Percentiles rank a stretch among this genome's conserved stretches.
These are phyloP conservation scores for Santalum album DNA, from an alignment of 164 flowering plant genomes.

Conservation along the genomic window DNA sequence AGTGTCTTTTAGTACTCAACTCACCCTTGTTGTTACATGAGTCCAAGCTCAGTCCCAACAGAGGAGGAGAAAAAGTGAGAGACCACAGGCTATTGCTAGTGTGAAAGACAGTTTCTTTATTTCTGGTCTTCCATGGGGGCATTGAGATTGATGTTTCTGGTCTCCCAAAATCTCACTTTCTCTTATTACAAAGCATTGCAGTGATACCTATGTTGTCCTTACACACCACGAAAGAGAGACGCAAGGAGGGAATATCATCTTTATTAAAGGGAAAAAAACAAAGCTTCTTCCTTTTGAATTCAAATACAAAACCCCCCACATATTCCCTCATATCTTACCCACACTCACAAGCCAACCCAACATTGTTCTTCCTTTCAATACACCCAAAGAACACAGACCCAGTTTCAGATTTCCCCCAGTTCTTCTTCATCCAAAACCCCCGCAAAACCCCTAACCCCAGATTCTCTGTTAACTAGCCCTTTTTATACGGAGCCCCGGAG, in stretches of 20 bases:
- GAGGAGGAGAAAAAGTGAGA: too few species aligned
- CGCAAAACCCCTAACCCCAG: background rate
- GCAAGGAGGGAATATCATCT: conserved; percentile 14
- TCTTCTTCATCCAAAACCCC: conserved; percentile 11
- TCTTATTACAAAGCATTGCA: conserved; percentile 31
- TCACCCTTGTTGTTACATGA: too few species aligned
- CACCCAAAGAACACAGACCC: too few species aligned
- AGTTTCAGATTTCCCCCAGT: conserved; percentile 4
- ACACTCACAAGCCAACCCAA: background rate
- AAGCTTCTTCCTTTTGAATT: conserved; percentile 15
- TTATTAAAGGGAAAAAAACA: conserved; percentile 23
- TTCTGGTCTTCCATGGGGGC: background rate
- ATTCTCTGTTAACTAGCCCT: background rate
- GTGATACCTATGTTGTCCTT: background rate
- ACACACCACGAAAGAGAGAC: conserved; percentile 15
- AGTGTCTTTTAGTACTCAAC: too few species aligned
- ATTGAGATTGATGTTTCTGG: conserved; percentile 9
- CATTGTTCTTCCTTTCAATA: conserved; percentile 14
- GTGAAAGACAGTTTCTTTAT: background rate
- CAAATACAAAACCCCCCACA: conserved; percentile 7
- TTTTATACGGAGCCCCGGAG: background rate
- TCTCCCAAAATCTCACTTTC: conserved; percentile 37
- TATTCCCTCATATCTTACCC: conserved; percentile 6
- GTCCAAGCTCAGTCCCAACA: too few species aligned
- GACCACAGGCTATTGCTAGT: background rate